Base-by-base conservation (phyloP, 148 eudicot species). In the Rhododendron vialii region DNA sequence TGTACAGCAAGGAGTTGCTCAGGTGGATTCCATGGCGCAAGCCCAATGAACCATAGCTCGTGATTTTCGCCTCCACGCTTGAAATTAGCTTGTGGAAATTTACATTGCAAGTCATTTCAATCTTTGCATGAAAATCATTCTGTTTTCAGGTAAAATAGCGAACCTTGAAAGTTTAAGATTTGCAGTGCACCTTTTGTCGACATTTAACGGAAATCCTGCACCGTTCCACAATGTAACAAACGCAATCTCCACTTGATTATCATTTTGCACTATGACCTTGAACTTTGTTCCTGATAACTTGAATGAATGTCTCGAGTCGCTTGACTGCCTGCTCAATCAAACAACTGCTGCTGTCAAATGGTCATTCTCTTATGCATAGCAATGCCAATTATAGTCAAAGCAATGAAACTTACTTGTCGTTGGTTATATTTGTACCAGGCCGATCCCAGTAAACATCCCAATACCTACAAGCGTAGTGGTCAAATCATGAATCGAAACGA, bases 171-270 rank as follows among this genome's bases (percentile, higher is more conserved):
- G 55, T 48, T 30, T 10, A 33, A 47, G 26, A 71, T 12, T 69
- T 78, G 12, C 17, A 45, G 26, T 15, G 36, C 86, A 93, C 95
- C 95, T 91, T 82, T 84, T 86, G 45, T 91, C 95, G 8, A 93
- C 90, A 87, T 93, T 93, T n/a, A 91, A 57, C 17, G 95, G 92
- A 86, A 92, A 84, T 78, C 76, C 73, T 20, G 22, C 53, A 33
- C 87, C 7, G 74, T 90, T 87, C 95, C 93, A 93, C 17, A 61
- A 81, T 41, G 57, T 80, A 4, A 90, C 82, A 86, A 95, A 95
- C 11, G 96, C 92, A 86, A 95, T 87, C 88, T 95, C 98, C 10
- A 88, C 89, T 87, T 90, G 92, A 86, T 89, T 79, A 51, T 89
- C 91, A 83, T 83, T 90, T 53, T 92, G 79, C 38, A 83, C 71